Evolutionary conservation across 164 flowering plant genomes (phyloP).

Genomic region (Berberis thunbergii): DNA sequence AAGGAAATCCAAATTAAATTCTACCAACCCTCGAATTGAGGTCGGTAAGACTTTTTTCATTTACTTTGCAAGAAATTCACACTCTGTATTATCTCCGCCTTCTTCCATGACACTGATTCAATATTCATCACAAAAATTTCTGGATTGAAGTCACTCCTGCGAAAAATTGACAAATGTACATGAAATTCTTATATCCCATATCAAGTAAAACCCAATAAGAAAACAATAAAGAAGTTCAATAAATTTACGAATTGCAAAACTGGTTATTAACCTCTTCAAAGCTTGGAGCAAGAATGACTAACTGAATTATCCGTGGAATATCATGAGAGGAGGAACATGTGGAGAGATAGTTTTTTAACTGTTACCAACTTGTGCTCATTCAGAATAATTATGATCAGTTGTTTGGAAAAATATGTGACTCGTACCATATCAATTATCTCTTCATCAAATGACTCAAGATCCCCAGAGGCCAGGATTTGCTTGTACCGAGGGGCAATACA

Average conservation of each 20-base stretch:
- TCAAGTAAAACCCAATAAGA: background rate
- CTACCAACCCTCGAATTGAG: no score
- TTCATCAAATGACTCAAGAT: conserved; percentile 53
- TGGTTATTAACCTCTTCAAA: background rate
- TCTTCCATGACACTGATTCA: background rate
- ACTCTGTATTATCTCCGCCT: background rate
- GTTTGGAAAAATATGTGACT: conserved; percentile 45
- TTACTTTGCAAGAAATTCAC: no score
- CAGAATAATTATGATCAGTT: background rate
- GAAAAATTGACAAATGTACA: background rate
- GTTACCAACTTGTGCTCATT: background rate
- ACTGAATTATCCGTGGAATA: background rate
- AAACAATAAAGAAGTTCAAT: no score
- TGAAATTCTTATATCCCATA: background rate
- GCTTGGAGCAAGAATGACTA: background rate
- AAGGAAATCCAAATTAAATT: no score
- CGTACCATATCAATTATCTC: conserved; percentile 50
- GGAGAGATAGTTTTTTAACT: background rate
- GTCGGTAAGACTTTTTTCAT: no score
- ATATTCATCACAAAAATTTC: background rate
- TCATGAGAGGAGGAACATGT: background rate
- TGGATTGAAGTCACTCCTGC: background rate
- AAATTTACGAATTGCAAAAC: no score
- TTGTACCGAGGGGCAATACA: conserved; percentile 49
- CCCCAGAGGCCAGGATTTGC: conserved; percentile 49